phyloP scores from a whole-genome alignment of 768 basidiomycete genomes.

The Hemileccinum rubropunctum region DNA sequence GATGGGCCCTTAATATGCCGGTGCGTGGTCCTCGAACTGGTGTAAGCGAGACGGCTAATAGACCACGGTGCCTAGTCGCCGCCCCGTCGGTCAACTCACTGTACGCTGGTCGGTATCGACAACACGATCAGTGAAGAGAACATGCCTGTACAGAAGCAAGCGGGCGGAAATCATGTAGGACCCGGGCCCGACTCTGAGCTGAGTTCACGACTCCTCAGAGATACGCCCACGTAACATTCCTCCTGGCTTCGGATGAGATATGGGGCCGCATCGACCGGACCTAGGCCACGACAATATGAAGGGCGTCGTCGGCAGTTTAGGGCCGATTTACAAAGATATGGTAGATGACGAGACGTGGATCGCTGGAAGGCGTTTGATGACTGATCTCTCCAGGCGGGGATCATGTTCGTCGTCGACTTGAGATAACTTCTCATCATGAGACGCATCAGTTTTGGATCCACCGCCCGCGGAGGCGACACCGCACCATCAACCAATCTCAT shows the following conservation, averaged over 20 bases:
- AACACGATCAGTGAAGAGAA: not conserved
- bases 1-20: not conserved
- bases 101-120: not conserved
- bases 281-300: too few species aligned
- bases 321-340: not conserved
- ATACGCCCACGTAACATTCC: too few species aligned
- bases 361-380: not conserved
- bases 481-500: not conserved
- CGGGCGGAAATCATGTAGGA: too few species aligned
- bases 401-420: too few species aligned
- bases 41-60: not conserved
- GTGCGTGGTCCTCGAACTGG: not conserved
- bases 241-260: too few species aligned
- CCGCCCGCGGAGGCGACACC: not conserved
- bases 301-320: not conserved
- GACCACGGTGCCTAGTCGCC: conserved; percentile 12
- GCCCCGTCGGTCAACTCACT: not conserved
- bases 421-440: too few species aligned
- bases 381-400: too few species aligned
- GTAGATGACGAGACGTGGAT: conserved; percentile 3
- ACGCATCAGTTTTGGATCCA: not conserved
- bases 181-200: too few species aligned
- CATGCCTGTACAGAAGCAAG: too few species aligned
- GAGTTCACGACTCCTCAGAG: too few species aligned
- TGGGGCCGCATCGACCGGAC: too few species aligned